Conservation (phyloP, 2,329 filamentous ascomycete genomes). For the Trichothecium roseum region DNA sequence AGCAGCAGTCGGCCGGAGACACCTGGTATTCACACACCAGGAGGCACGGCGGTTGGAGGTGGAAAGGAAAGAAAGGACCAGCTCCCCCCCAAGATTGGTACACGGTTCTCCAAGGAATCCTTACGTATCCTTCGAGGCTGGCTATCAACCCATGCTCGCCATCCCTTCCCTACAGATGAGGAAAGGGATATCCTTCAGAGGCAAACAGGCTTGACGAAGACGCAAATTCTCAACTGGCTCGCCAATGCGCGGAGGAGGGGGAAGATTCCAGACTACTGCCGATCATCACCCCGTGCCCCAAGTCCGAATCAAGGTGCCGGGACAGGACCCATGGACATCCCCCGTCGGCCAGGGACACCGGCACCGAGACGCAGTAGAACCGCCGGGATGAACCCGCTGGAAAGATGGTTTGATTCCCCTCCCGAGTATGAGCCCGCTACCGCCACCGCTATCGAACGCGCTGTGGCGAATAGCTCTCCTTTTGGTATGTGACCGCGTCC, state of each 20-base stretch:
- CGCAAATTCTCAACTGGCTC: constrained; percentile 79
- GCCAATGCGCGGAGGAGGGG: constrained; percentile 73
- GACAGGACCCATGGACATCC: constrained; percentile 43
- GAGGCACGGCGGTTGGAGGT: too few species aligned
- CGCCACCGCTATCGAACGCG: constrained; percentile 16
- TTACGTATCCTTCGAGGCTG: constrained; percentile 70
- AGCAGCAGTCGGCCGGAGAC: too few species aligned
- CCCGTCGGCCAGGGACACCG: constrained; percentile 26
- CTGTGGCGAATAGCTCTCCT: constrained; percentile 11
- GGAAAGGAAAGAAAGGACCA: too few species aligned
- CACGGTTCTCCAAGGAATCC: constrained; percentile 54
- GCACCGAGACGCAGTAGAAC: constrained; percentile 11
- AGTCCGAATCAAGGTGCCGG: not conserved
- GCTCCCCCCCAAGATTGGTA: constrained; percentile 5
- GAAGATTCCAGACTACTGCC: constrained; percentile 52
- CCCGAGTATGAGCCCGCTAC: constrained; percentile 19
- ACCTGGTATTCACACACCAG: too few species aligned
- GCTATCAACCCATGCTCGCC: constrained; percentile 62
- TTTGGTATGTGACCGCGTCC: constrained; percentile 17
- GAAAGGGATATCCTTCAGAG: constrained; percentile 66
- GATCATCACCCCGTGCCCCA: constrained; percentile 43
- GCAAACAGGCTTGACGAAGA: constrained; percentile 65
- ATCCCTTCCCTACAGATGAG: constrained; percentile 75
- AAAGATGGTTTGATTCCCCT: constrained; percentile 21
- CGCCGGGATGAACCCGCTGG: constrained; percentile 14